Conservation (phyloP, 2,329 filamentous ascomycete genomes). For the Dactylellina leptospora region DNA sequence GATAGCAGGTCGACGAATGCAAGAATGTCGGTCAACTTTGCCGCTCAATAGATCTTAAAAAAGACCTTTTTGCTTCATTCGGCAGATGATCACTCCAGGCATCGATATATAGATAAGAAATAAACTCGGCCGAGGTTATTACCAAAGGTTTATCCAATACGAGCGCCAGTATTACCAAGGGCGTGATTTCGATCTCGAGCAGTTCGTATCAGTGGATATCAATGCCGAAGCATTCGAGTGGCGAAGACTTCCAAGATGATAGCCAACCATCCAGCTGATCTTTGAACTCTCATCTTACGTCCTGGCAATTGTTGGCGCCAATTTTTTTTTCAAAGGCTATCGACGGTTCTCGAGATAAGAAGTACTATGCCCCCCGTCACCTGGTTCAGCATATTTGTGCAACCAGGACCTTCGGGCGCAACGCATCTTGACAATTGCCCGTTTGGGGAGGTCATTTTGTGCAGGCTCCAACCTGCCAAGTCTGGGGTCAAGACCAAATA, state of each 20-base stretch:
- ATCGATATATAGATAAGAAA: not conserved
- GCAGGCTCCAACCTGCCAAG: conserved; percentile 45
- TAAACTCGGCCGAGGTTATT: not conserved
- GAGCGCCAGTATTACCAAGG: not conserved
- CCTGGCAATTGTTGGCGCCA: conserved; percentile 19
- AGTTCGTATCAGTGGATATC: not conserved
- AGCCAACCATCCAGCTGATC: not conserved
- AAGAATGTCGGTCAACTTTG: not conserved
- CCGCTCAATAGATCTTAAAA: not conserved
- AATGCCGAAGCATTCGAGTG: not conserved
- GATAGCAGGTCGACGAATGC: not conserved
- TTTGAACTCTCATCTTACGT: not conserved
- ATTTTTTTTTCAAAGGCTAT: conserved; percentile 16
- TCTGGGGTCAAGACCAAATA: not conserved
- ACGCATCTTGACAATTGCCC: conserved; percentile 22
- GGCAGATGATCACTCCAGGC: not conserved
- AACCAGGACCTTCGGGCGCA: conserved; percentile 15
- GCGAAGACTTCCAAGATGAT: not conserved
- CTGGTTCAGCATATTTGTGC: conserved; percentile 10
- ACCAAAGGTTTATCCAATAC: not conserved
- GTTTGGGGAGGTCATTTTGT: conserved; percentile 17
- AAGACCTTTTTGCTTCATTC: not conserved
- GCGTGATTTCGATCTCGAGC: not conserved
- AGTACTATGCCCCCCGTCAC: not conserved
- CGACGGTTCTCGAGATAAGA: conserved; percentile 23